Conservation (phyloP, 2,329 filamentous ascomycete species). For the Seiridium unicorne region DNA sequence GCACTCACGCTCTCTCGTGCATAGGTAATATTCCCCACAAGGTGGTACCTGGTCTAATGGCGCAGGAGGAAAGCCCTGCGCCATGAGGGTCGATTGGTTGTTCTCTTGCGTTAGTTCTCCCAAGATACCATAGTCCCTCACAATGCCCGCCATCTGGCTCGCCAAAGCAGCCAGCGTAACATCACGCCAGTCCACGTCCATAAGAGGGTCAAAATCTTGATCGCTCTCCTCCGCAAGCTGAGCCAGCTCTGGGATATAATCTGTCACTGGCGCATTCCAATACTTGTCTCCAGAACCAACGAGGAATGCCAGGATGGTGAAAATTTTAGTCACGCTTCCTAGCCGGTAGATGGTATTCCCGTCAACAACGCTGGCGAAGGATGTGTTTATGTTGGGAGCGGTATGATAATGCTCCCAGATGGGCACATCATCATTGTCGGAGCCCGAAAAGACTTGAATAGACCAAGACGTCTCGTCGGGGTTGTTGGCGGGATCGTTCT, state of each 20-base stretch:
- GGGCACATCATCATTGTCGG: constrained; percentile 19
- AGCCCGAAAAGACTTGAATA: constrained; percentile 28
- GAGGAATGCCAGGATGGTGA: constrained; percentile 28
- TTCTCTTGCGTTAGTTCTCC: constrained; percentile 26
- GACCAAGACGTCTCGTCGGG: constrained; percentile 33
- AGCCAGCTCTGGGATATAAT: constrained; percentile 24
- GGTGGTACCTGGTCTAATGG: constrained; percentile 15
- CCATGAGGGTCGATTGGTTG: constrained; percentile 19
- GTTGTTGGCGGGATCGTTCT: constrained; percentile 20
- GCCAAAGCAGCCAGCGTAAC: constrained; percentile 5
- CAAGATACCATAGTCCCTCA: constrained; percentile 16
- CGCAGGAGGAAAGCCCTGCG: constrained; percentile 23
- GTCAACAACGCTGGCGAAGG: constrained; percentile 20
- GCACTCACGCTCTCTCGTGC: constrained; percentile 21
- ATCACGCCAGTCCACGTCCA: constrained; percentile 3
- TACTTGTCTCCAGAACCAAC: constrained; percentile 23
- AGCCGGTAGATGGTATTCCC: constrained; percentile 27
- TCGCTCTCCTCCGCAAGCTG: constrained; percentile 7
- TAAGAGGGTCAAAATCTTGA: not conserved
- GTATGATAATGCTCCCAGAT: constrained; percentile 29
- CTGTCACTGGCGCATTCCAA: constrained; percentile 26
- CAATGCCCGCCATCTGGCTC: constrained; percentile 4
- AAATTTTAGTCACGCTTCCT: constrained; percentile 29
- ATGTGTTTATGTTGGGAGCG: constrained; percentile 15
- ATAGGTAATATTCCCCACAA: constrained; percentile 20